phyloP scores from a whole-genome alignment of 768 basidiomycete genomes.

The Naematelia aurantialba region DNA sequence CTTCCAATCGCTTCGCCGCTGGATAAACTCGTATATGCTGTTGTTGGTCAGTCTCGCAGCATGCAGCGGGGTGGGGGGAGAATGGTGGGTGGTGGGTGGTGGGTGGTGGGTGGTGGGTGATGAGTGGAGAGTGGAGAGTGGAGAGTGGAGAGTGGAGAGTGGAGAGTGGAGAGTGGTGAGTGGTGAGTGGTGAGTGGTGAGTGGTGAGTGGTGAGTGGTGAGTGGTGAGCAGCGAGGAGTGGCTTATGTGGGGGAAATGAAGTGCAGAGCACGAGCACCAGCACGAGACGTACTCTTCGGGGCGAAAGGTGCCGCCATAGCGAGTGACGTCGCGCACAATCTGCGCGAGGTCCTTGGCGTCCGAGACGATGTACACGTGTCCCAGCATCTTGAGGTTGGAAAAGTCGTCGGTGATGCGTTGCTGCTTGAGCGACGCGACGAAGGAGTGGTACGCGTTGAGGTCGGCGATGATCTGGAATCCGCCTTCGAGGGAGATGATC shows the following conservation, averaged over 20 bases:
- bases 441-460: conserved; percentile 90
- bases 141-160: no score
- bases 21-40: conserved; percentile 96
- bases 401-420: conserved; percentile 81
- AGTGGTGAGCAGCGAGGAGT: no score
- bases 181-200: no score
- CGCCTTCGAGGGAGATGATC: conserved; percentile 89
- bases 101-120: no score
- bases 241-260: no score
- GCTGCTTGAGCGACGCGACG: conserved; percentile 78
- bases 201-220: no score
- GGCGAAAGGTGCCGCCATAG: conserved; percentile 90
- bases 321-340: conserved; percentile 92
- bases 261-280: not conserved
- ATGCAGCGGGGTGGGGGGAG: not conserved
- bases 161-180: no score
- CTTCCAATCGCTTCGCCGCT: conserved; percentile 93
- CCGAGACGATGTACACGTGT: conserved; percentile 90
- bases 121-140: no score
- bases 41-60: conserved; percentile 35
- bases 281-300: conserved; percentile 63
- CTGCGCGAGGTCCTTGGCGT: conserved; percentile 92
- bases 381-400: conserved; percentile 95
- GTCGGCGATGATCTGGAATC: conserved; percentile 94
- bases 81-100: no score